Base-by-base conservation (phyloP, 768 basidiomycete species). In the Boletus eberwhitei region DNA sequence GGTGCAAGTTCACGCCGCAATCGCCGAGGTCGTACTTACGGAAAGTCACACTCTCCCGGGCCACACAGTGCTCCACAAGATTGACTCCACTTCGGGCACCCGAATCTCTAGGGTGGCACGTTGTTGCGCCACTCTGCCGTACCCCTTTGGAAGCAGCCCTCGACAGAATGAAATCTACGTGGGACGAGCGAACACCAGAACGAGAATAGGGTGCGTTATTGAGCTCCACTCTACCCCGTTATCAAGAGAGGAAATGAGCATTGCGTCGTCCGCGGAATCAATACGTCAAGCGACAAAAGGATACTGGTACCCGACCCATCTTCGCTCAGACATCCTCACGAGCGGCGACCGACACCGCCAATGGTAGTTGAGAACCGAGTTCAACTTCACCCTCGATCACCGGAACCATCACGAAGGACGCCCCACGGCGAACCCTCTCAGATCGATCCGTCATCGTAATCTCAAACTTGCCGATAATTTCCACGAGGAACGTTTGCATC, bases 401-500 rank as follows among this genome's bases (percentile, higher is more conserved):
- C 9, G 75, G 75, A 29, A 60, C 48, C 73, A 76, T 72, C 31
- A 73, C 57, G 6, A 60, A 11, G 24, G 67, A 65, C 19, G 65
- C 57, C 36, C 68, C 69, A 21, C 72, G 63, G 14, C 64, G 48
- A 35, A 78, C 53, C 35, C 51, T 63, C 39, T 66, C 59, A 21
- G 62, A 53, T 21, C 60, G 64, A 5, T 70, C 66, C 17, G 71
- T 72, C 52, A 64, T 61, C 39, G 61, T 55, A 56, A 85, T 80
- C 58, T 84, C 78, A 59, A 86, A 83, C 59, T 79, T 74, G 34
- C 74, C 66, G 38, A 85, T 53, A 21, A 83, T 70, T 60, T 84
- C 82, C 22, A 79, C 75, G n/a, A 85, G 61, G 66, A 87, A 83
- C 0, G 77, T 74, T 57, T 86, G 84, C 16, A 85, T 63, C 63